A percentile compares a stretch with the other conserved stretches of the same genome.
Conservation (phyloP, 164 flowering plant species). For the Amborella trichopoda region DNA sequence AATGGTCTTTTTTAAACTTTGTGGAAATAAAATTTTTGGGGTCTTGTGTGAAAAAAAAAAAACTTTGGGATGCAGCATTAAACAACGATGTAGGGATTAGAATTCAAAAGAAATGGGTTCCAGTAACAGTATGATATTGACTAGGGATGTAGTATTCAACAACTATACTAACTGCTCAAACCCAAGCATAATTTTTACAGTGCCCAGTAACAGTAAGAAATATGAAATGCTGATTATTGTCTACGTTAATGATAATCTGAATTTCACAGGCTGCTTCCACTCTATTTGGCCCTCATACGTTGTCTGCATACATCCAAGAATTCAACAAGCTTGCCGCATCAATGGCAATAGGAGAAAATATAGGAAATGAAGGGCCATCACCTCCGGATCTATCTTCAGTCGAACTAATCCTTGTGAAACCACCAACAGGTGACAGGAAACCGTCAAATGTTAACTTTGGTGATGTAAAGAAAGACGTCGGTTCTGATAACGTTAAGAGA, state of each 20-base stretch:
- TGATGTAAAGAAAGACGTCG: conserved; percentile 33
- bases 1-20: no score
- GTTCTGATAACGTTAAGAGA: conserved; percentile 11
- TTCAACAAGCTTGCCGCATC: conserved; percentile 35
- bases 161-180: no score
- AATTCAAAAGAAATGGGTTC: no score
- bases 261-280: conserved; percentile 46
- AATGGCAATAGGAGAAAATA: conserved; percentile 31
- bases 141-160: no score
- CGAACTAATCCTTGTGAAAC: conserved; percentile 16
- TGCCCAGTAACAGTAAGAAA: no score
- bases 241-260: neutral
- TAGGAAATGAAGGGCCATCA: conserved; percentile 6
- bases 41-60: no score
- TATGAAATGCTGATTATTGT: no score
- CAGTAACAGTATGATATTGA: no score
- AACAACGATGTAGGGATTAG: no score
- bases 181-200: no score
- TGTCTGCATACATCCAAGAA: conserved; percentile 51
- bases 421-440: conserved; percentile 26
- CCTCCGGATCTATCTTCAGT: conserved; percentile 47
- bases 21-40: no score
- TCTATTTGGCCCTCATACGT: conserved; percentile 49
- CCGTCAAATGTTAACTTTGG: conserved; percentile 37
- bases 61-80: no score